Conservation (phyloP, 2,329 filamentous ascomycete species). For the Tolypocladium ophioglossoides region DNA sequence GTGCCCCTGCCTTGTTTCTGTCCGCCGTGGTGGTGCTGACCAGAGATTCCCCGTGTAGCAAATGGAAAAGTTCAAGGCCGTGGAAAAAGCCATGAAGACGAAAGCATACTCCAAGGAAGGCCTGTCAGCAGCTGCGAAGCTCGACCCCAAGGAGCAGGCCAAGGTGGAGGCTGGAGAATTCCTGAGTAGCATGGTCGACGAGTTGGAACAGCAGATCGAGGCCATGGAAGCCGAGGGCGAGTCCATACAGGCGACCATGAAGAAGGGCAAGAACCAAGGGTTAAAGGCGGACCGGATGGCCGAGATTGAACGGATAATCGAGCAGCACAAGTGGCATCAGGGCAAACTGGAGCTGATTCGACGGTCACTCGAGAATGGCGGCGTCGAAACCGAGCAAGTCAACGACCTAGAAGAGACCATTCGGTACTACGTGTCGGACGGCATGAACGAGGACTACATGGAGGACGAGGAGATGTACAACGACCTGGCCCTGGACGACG, state of each 20-base stretch:
- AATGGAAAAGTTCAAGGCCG: slow-evolving; percentile 99
- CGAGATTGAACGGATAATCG: slow-evolving; percentile 73
- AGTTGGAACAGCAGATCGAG: slow-evolving; percentile 90
- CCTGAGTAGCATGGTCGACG: slow-evolving; percentile 76
- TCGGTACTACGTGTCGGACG: slow-evolving; percentile 88
- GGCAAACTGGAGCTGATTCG: slow-evolving; percentile 84
- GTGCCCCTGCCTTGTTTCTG: slow-evolving; percentile 19
- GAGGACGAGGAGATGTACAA: slow-evolving; percentile 95
- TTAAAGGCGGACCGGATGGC: slow-evolving; percentile 79
- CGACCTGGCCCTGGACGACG: slow-evolving; percentile 82
- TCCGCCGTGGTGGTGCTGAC: not conserved
- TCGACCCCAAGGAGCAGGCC: slow-evolving; percentile 96
- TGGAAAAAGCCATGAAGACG: slow-evolving; percentile 99
- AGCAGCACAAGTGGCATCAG: slow-evolving; percentile 95
- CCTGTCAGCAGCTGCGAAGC: slow-evolving; percentile 77
- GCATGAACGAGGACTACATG: slow-evolving; percentile 78
- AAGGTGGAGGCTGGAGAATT: slow-evolving; percentile 85
- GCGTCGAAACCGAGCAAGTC: slow-evolving; percentile 78
- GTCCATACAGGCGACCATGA: slow-evolving; percentile 74
- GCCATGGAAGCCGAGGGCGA: slow-evolving; percentile 84
- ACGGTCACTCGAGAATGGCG: slow-evolving; percentile 84
- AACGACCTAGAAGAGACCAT: slow-evolving; percentile 85
- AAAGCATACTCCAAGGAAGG: slow-evolving; percentile 99
- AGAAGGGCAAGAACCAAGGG: slow-evolving; percentile 85
- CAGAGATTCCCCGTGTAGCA: slow-evolving; percentile 40